These are phyloP conservation scores for Melocanna baccifera DNA, from an alignment of 176 grass and related monocot genomes.

Conservation along the genomic window DNA sequence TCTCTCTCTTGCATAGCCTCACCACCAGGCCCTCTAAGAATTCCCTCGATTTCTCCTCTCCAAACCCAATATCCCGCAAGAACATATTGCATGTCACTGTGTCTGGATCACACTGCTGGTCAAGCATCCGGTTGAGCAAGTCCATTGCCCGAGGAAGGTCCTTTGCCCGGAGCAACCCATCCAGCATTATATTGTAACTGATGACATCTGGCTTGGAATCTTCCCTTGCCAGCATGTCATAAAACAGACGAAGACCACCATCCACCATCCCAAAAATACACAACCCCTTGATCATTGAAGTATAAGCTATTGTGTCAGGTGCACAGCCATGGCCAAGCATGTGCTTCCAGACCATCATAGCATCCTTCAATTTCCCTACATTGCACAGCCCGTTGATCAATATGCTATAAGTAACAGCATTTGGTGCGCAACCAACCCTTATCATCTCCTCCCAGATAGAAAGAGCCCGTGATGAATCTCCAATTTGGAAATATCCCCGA, in stretches of 20 bases:
- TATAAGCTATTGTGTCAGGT: conserved; percentile 79
- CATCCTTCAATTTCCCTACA: conserved; percentile 71
- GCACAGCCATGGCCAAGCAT: conserved; percentile 62
- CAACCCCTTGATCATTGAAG: conserved; percentile 85
- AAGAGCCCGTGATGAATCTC: conserved; percentile 50
- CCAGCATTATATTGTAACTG: conserved; percentile 69
- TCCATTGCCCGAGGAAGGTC: conserved; percentile 53
- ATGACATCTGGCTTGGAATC: conserved; percentile 63
- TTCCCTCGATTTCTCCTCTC: conserved; percentile 44
- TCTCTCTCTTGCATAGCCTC: conserved; percentile 64
- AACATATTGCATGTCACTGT: conserved; percentile 74
- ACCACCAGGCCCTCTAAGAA: conserved; percentile 78
- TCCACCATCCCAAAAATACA: conserved; percentile 72
- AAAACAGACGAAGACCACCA: conserved; percentile 60
- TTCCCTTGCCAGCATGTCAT: conserved; percentile 63
- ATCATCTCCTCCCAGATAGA: conserved; percentile 69
- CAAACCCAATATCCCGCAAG: conserved; percentile 42
- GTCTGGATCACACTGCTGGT: conserved; percentile 76
- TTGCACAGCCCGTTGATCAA: conserved; percentile 73
- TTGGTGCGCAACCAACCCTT: conserved; percentile 45
- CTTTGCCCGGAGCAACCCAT: conserved; percentile 52
- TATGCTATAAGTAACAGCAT: conserved; percentile 70
- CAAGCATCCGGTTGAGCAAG: conserved; percentile 77
- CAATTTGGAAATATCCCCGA: conserved; percentile 67
- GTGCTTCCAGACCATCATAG: conserved; percentile 96